Evolutionary conservation across 2,329 filamentous ascomycete species (phyloP).

Genomic region (Fusarium foetens): DNA sequence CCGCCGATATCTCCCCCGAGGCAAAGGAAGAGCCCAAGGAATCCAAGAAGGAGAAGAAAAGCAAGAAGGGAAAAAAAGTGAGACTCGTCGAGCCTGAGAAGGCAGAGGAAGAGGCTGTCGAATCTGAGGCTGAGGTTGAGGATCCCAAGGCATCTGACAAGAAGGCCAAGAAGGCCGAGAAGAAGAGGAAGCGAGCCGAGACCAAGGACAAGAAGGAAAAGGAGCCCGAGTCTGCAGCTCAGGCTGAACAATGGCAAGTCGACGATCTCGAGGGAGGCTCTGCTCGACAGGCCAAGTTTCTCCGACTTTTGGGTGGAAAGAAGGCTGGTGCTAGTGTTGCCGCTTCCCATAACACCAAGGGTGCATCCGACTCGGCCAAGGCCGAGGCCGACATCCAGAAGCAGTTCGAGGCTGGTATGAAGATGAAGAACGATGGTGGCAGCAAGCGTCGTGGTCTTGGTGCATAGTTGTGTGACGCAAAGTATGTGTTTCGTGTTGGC

Average conservation of each 20-base stretch:
- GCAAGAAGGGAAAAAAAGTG: conserved; percentile 43
- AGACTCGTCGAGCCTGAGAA: conserved; percentile 20
- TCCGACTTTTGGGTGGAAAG: conserved; percentile 65
- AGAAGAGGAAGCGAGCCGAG: conserved; percentile 51
- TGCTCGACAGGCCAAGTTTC: conserved; percentile 65
- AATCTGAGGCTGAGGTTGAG: conserved; percentile 22
- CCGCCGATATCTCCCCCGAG: conserved; percentile 24
- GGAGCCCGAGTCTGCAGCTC: conserved; percentile 12
- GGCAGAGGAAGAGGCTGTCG: conserved; percentile 38
- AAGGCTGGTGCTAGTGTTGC: conserved; percentile 53
- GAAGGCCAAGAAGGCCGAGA: conserved; percentile 50
- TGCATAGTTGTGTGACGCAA: conserved; percentile 49
- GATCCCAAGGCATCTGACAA: conserved; percentile 39
- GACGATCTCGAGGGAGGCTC: conserved; percentile 61
- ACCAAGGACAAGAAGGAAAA: conserved; percentile 32
- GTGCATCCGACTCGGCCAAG: conserved; percentile 50
- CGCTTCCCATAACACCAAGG: conserved; percentile 33
- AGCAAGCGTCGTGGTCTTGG: conserved; percentile 64
- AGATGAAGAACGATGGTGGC: conserved; percentile 63
- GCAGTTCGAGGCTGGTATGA: conserved; percentile 67
- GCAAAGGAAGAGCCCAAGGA: conserved; percentile 39
- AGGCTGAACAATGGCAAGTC: conserved; percentile 63
- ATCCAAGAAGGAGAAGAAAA: conserved; percentile 44
- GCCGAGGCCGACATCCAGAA: conserved; percentile 65
- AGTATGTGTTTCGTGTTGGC: background rate